Percentiles rank a stretch among this genome's conserved stretches.
These are phyloP conservation scores for Thielaviopsis cerberus DNA, from an alignment of 2,329 filamentous ascomycete genomes.

Conservation along the genomic window DNA sequence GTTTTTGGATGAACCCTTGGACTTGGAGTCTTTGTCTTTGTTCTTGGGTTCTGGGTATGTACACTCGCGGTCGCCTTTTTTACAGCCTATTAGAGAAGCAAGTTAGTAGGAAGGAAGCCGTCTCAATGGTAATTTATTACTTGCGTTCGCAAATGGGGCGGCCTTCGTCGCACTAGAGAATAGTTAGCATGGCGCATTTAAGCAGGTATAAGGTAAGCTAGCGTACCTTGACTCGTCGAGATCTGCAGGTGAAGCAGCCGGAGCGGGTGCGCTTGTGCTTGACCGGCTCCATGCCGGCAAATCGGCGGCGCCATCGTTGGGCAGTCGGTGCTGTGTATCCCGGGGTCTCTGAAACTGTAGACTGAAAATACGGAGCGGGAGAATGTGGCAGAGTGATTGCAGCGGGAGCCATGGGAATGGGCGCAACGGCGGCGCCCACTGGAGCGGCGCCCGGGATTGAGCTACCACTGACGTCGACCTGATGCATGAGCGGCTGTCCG, in stretches of 20 bases:
- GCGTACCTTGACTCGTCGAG: slow-evolving; percentile 61
- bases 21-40: slow-evolving; percentile 19
- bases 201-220: too few relatives aligned
- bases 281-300: slow-evolving; percentile 44
- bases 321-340: slow-evolving; percentile 13
- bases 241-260: slow-evolving; percentile 81
- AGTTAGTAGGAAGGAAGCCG: slow-evolving; percentile 1
- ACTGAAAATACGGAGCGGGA: slow-evolving; percentile 14
- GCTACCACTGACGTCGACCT: slow-evolving; percentile 23
- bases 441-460: slow-evolving; percentile 17
- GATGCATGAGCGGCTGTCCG: slow-evolving; percentile 21
- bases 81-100: slow-evolving; percentile 43
- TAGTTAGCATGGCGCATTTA: too few relatives aligned
- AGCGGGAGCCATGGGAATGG: slow-evolving; percentile 18
- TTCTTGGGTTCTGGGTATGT: slow-evolving; percentile 59
- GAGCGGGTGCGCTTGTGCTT: slow-evolving; percentile 88
- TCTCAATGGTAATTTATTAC: slow-evolving; percentile 14
- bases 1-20: background rate
- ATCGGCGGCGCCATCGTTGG: slow-evolving; percentile 28
- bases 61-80: slow-evolving; percentile 80
- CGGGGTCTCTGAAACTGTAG: background rate
- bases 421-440: slow-evolving; percentile 9
- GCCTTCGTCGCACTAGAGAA: slow-evolving; percentile 89
- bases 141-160: slow-evolving; percentile 70
- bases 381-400: slow-evolving; percentile 31